These are phyloP conservation scores for Rosa persica DNA, from an alignment of 306 rosid genomes.

Conservation along the genomic window DNA sequence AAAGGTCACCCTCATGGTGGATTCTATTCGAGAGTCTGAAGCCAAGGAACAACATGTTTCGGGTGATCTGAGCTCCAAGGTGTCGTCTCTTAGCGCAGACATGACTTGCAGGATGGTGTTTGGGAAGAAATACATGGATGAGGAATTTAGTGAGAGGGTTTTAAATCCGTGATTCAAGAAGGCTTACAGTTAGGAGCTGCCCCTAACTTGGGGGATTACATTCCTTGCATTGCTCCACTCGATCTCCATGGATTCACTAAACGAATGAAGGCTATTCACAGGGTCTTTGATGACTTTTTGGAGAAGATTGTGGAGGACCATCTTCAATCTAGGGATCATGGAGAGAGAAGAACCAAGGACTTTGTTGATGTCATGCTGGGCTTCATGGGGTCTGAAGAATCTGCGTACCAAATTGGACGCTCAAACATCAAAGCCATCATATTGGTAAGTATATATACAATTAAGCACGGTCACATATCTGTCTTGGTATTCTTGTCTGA, in stretches of 20 bases:
- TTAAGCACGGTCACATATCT: not conserved
- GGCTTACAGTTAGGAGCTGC: not conserved
- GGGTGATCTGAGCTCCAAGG: constrained; percentile 29
- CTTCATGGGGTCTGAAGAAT: not conserved
- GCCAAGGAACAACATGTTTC: not conserved
- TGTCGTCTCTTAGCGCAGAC: constrained; percentile 4
- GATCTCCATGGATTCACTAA: constrained; percentile 30
- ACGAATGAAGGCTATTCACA: constrained; percentile 19
- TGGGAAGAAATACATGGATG: constrained; percentile 35
- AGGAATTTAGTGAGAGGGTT: constrained; percentile 27
- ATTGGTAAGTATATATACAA: not conserved
- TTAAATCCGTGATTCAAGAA: constrained; percentile 22
- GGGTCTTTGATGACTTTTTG: constrained; percentile 21
- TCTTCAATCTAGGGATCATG: constrained; percentile 12
- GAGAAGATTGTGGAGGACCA: constrained; percentile 33
- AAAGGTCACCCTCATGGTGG: constrained; percentile 13
- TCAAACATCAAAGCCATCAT: not conserved
- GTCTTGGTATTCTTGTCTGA: not conserved
- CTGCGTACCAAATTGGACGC: not conserved
- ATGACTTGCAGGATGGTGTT: constrained; percentile 32
- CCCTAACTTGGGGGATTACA: constrained; percentile 27
- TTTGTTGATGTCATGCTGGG: constrained; percentile 31
- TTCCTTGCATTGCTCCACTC: constrained; percentile 27
- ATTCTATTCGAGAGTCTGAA: constrained; percentile 5
- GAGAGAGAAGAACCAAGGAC: constrained; percentile 10